These are phyloP conservation scores for Bipolaris oryzae DNA, from an alignment of 2,329 filamentous ascomycete genomes.

Conservation along the genomic window DNA sequence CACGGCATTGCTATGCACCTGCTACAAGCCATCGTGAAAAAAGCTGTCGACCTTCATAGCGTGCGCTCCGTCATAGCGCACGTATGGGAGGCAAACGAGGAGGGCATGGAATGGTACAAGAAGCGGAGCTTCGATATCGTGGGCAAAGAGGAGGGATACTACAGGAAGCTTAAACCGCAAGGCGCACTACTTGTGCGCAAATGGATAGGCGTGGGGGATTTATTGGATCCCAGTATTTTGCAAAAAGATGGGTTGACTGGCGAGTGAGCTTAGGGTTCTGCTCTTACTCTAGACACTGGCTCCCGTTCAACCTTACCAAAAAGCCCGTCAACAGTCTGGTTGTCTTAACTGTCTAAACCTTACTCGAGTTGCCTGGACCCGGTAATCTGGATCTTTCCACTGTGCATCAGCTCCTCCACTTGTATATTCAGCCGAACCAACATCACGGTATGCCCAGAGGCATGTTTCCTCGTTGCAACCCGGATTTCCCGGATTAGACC, in stretches of 20 bases:
- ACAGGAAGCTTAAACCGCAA: conserved; percentile 62
- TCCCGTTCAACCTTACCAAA: background rate
- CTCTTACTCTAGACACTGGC: background rate
- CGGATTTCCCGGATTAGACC: conserved; percentile 5
- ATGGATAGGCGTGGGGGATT: conserved; percentile 47
- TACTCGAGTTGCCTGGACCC: background rate
- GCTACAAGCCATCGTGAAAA: conserved; percentile 54
- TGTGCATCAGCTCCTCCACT: conserved; percentile 1
- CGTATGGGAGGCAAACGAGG: conserved; percentile 67
- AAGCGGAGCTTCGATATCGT: conserved; percentile 62
- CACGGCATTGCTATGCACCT: conserved; percentile 64
- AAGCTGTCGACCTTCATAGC: conserved; percentile 57
- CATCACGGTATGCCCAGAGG: conserved; percentile 7
- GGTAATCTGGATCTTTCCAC: background rate
- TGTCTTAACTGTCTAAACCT: background rate
- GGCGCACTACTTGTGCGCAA: conserved; percentile 61
- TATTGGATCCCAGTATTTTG: conserved; percentile 22
- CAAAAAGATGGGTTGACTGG: conserved; percentile 5
- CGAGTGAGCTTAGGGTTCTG: conserved; percentile 2
- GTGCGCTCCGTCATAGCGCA: conserved; percentile 64
- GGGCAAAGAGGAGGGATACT: conserved; percentile 62
- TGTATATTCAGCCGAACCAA: conserved; percentile 17
- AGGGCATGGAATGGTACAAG: conserved; percentile 65
- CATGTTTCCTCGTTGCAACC: background rate
- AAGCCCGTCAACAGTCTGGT: background rate